Percentiles rank a stretch among this genome's conserved stretches.
These are phyloP conservation scores for Neoboletus brunneissimus DNA, from an alignment of 768 basidiomycete species.

Conservation along the genomic window DNA sequence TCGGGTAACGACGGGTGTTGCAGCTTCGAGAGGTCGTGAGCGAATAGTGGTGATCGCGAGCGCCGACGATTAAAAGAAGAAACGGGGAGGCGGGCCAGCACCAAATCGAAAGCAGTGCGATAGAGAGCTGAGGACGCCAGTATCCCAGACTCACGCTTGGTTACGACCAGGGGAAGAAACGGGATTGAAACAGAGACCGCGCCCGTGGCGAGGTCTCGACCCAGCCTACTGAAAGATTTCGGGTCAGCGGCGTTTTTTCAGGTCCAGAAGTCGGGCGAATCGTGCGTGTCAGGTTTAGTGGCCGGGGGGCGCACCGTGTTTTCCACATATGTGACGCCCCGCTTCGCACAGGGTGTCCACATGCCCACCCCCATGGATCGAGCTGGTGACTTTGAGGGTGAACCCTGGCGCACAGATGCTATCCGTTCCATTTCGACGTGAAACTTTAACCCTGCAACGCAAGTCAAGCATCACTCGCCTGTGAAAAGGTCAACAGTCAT, in stretches of 20 bases:
- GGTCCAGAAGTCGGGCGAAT: background rate
- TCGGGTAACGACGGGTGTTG: background rate
- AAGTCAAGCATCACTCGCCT: background rate
- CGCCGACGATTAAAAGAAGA: background rate
- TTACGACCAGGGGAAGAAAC: conserved; percentile 10
- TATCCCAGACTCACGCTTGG: background rate
- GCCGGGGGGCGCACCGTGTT: background rate
- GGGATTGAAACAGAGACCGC: conserved; percentile 9
- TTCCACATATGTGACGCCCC: background rate
- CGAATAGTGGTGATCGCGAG: background rate
- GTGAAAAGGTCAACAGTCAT: background rate
- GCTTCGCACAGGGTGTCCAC: conserved; percentile 5
- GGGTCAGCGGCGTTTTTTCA: background rate
- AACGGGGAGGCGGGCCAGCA: background rate
- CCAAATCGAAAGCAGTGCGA: background rate
- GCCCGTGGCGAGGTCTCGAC: conserved; percentile 3
- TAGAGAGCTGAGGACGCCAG: background rate
- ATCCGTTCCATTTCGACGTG: no score
- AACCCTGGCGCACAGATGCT: no score
- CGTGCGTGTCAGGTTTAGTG: background rate
- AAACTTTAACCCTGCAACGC: background rate
- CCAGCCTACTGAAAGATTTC: background rate
- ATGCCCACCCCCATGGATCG: conserved; percentile 13
- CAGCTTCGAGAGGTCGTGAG: background rate
- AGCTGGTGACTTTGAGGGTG: no score